Percentiles rank a stretch among this genome's conserved stretches.
Evolutionary conservation across 176 grass and related monocot species (phyloP).

Genomic region (Stipa capillata): DNA sequence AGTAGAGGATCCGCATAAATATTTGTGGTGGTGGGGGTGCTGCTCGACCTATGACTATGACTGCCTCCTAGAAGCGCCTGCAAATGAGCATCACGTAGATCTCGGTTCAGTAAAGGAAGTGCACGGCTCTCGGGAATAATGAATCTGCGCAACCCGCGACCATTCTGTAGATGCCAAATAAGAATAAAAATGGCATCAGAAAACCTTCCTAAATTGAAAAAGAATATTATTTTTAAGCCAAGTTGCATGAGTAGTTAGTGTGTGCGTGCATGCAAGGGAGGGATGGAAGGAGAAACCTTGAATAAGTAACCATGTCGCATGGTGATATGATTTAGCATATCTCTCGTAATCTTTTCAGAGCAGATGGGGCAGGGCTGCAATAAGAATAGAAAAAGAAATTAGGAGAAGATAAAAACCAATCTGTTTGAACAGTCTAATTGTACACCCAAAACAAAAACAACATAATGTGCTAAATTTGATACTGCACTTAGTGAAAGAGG

Average conservation of each 20-base stretch:
- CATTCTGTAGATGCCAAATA: conserved; percentile 53
- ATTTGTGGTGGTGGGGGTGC: conserved; percentile 39
- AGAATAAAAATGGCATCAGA: conserved; percentile 24
- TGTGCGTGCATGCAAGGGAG: background rate
- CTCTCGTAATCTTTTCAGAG: conserved; percentile 85
- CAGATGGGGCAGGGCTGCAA: conserved; percentile 93
- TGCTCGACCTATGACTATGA: conserved; percentile 39
- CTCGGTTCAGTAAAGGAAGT: conserved; percentile 65
- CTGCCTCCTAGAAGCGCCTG: conserved; percentile 74
- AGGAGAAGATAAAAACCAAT: conserved; percentile 7
- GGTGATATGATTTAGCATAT: conserved; percentile 94
- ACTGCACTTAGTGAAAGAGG: background rate
- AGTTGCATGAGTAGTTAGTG: background rate
- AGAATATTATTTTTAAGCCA: background rate
- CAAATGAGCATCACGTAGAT: conserved; percentile 71
- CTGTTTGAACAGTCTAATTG: background rate
- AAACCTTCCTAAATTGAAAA: background rate
- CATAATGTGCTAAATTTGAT: background rate
- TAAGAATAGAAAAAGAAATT: background rate
- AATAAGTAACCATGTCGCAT: conserved; percentile 85
- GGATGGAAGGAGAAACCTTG: conserved; percentile 42
- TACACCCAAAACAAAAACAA: background rate
- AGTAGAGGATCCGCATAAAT: conserved; percentile 79
- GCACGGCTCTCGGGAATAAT: conserved; percentile 63
- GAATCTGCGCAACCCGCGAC: conserved; percentile 54